Conservation (phyloP, 2,329 filamentous ascomycete species). For the Lachnellula occidentalis region DNA sequence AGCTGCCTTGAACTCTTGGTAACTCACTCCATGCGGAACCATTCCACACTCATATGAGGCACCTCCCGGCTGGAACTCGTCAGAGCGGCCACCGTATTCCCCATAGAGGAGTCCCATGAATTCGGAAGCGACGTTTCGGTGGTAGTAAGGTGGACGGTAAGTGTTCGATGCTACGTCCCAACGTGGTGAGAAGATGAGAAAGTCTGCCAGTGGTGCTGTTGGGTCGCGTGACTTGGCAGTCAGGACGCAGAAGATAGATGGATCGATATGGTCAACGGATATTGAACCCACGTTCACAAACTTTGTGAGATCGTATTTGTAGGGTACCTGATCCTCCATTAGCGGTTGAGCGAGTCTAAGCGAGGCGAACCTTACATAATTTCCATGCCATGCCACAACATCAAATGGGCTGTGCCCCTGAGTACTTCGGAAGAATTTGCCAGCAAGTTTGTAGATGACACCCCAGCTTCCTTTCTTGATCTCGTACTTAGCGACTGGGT, state of each 20-base stretch:
- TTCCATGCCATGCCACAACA: slow-evolving; percentile 74
- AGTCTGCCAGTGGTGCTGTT: slow-evolving; percentile 56
- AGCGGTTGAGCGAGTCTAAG: neutral
- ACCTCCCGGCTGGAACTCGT: slow-evolving; percentile 51
- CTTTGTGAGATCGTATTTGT: slow-evolving; percentile 68
- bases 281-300: slow-evolving; percentile 55
- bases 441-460: slow-evolving; percentile 54
- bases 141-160: slow-evolving; percentile 55
- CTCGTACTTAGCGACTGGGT: slow-evolving; percentile 49
- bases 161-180: slow-evolving; percentile 59
- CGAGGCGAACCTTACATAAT: slow-evolving; percentile 26
- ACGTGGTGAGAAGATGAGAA: slow-evolving; percentile 62
- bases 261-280: slow-evolving; percentile 61
- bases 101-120: slow-evolving; percentile 42
- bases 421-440: slow-evolving; percentile 55
- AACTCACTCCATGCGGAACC: slow-evolving; percentile 46
- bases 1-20: slow-evolving; percentile 41
- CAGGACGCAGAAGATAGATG: slow-evolving; percentile 60
- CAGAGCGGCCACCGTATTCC: slow-evolving; percentile 55
- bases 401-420: slow-evolving; percentile 71
- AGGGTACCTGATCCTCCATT: slow-evolving; percentile 42
- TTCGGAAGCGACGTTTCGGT: slow-evolving; percentile 47
- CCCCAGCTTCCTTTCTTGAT: slow-evolving; percentile 34
- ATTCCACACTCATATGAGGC: slow-evolving; percentile 36
- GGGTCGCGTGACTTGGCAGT: slow-evolving; percentile 51